These are phyloP conservation scores for Chrysanthemum makinoi DNA, from an alignment of 129 eudicot species.

Conservation along the genomic window DNA sequence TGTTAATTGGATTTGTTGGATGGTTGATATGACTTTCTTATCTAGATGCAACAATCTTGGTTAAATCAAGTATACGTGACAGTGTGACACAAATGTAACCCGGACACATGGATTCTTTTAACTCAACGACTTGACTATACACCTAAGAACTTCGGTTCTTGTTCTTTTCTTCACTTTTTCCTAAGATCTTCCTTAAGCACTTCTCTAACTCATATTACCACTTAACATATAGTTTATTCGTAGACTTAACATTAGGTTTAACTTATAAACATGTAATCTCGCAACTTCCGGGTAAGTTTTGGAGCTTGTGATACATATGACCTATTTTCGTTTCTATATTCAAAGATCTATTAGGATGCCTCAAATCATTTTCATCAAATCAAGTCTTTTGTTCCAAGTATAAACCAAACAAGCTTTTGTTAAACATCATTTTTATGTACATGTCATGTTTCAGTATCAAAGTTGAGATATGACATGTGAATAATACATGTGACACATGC, in stretches of 20 bases:
- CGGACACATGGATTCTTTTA: conserved; percentile 13
- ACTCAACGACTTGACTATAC: conserved; percentile 20
- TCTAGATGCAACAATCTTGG: too few species aligned
- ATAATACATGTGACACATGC: conserved; percentile 8
- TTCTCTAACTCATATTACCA: conserved; percentile 17
- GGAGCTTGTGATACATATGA: neutral
- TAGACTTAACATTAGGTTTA: too few species aligned
- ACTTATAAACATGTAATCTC: neutral
- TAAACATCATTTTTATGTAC: neutral
- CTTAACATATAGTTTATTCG: neutral
- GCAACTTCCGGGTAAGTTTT: neutral
- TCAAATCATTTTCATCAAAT: neutral
- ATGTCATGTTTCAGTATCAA: conserved; percentile 1
- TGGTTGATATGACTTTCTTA: too few species aligned
- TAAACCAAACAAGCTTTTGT: neutral
- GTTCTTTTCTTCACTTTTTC: conserved; percentile 19
- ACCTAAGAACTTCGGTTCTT: conserved; percentile 8
- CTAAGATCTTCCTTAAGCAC: neutral
- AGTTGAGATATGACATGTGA: neutral
- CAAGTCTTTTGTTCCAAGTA: neutral
- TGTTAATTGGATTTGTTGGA: too few species aligned
- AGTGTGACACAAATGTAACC: neutral
- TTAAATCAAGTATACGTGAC: neutral
- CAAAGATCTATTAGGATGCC: neutral
- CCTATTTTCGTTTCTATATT: too few species aligned